Conservation (phyloP, 2,329 filamentous ascomycete species). For the Pseudogymnoascus sp. region DNA sequence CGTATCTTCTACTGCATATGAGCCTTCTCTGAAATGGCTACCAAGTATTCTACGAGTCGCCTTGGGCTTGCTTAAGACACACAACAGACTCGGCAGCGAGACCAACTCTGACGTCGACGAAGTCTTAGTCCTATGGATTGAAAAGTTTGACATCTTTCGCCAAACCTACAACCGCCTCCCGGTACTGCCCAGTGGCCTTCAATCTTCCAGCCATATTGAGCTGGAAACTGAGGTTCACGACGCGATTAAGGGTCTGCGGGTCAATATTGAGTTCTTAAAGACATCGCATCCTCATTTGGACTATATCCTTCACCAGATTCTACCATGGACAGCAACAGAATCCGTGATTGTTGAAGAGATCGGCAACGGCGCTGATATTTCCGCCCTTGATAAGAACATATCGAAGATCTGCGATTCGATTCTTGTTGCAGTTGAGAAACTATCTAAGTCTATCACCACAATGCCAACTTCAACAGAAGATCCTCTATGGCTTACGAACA, state of each 20-base stretch:
- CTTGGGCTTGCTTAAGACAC: conserved; percentile 54
- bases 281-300: conserved; percentile 47
- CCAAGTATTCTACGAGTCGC: conserved; percentile 59
- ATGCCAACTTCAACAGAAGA: conserved; percentile 56
- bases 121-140: conserved; percentile 44
- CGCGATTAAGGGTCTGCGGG: conserved; percentile 15
- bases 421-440: conserved; percentile 71
- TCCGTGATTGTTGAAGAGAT: conserved; percentile 12
- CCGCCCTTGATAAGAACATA: conserved; percentile 49
- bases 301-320: conserved; percentile 60
- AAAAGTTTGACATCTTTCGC: conserved; percentile 39
- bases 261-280: conserved; percentile 22
- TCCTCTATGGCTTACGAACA: conserved; percentile 51
- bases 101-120: conserved; percentile 30
- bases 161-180: conserved; percentile 37
- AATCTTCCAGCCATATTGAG: conserved; percentile 31
- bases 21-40: conserved; percentile 47
- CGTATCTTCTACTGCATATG: not conserved
- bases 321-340: conserved; percentile 50
- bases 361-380: conserved; percentile 14
- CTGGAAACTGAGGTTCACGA: conserved; percentile 19
- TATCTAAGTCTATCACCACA: conserved; percentile 48
- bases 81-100: conserved; percentile 54
- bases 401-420: conserved; percentile 65
- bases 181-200: conserved; percentile 45